Percentiles rank a stretch among this genome's conserved stretches.
phyloP scores from a whole-genome alignment of 352 stramenopile genomes.

The Globisporangium nagaii region DNA sequence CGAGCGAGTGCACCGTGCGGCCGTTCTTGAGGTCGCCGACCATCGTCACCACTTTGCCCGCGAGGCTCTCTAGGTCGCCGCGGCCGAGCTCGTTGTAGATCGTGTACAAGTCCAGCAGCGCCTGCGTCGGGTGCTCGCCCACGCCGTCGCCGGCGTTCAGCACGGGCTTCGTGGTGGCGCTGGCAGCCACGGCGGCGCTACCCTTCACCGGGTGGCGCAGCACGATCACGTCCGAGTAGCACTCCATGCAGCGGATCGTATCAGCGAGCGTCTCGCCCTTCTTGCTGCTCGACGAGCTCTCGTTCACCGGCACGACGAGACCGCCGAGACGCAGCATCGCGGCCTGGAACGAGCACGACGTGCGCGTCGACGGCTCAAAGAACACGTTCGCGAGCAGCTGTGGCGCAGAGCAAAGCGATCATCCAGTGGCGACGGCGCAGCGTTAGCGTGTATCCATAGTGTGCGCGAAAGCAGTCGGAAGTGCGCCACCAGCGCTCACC shows the following conservation, averaged over 20 bases:
- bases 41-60: conserved; percentile 93
- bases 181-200: conserved; percentile 69
- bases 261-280: conserved; percentile 98
- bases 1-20: conserved; percentile 97
- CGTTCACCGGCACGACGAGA: conserved; percentile 92
- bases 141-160: conserved; percentile 95
- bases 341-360: conserved; percentile 96
- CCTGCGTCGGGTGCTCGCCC: conserved; percentile 98
- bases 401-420: neutral
- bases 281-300: conserved; percentile 92
- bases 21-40: conserved; percentile 99
- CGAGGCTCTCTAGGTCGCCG: conserved; percentile 38
- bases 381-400: conserved; percentile 96
- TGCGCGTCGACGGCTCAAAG: conserved; percentile 98
- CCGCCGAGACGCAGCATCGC: conserved; percentile 97
- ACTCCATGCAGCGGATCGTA: conserved; percentile 95
- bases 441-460: neutral
- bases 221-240: conserved; percentile 95
- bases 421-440: too few relatives aligned
- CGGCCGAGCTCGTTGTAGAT: conserved; percentile 89
- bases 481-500: conserved; percentile 27
- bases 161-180: conserved; percentile 86
- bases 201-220: conserved; percentile 93
- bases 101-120: conserved; percentile 98
- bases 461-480: too few relatives aligned